Conservation (phyloP, 495 filamentous ascomycete genomes). For the Margaritispora aquatica region DNA sequence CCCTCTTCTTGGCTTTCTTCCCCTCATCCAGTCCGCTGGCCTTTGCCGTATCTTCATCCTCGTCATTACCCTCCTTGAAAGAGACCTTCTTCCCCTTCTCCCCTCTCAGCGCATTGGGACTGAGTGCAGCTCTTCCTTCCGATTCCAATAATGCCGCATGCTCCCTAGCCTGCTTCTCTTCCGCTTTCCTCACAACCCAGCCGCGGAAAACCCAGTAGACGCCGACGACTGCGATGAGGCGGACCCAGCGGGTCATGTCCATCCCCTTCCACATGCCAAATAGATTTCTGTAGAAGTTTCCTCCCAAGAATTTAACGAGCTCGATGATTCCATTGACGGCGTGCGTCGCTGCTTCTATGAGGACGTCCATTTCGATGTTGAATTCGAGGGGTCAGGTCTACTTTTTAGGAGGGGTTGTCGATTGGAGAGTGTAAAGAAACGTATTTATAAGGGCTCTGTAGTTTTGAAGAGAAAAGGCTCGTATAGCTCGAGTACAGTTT, state of each 20-base stretch:
- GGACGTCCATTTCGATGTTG: neutral
- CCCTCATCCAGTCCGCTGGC: slow-evolving; percentile 36
- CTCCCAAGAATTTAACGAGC: neutral
- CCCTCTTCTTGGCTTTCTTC: slow-evolving; percentile 55
- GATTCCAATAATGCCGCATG: slow-evolving; percentile 35
- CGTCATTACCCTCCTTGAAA: slow-evolving; percentile 46
- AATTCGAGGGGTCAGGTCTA: neutral
- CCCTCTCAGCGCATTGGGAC: slow-evolving; percentile 46
- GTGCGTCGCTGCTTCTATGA: neutral
- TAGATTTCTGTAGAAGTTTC: slow-evolving; percentile 39
- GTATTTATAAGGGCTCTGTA: no score
- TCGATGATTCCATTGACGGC: neutral
- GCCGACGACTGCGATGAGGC: slow-evolving; percentile 53
- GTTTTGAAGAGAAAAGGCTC: no score
- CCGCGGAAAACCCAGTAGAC: slow-evolving; percentile 61
- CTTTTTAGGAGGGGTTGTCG: neutral
- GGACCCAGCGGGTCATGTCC: slow-evolving; percentile 50
- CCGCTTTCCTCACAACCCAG: slow-evolving; percentile 48
- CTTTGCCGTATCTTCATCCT: slow-evolving; percentile 37
- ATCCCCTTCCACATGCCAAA: slow-evolving; percentile 47
- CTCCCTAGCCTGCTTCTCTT: slow-evolving; percentile 35
- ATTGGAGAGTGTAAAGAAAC: neutral
- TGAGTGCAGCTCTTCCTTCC: slow-evolving; percentile 31
- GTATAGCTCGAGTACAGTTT: no score
- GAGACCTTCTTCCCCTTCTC: slow-evolving; percentile 28